Percentiles rank a stretch among this genome's conserved stretches.
phyloP scores from a whole-genome alignment of 306 rosid genomes.

The Pterocarpus santalinus region DNA sequence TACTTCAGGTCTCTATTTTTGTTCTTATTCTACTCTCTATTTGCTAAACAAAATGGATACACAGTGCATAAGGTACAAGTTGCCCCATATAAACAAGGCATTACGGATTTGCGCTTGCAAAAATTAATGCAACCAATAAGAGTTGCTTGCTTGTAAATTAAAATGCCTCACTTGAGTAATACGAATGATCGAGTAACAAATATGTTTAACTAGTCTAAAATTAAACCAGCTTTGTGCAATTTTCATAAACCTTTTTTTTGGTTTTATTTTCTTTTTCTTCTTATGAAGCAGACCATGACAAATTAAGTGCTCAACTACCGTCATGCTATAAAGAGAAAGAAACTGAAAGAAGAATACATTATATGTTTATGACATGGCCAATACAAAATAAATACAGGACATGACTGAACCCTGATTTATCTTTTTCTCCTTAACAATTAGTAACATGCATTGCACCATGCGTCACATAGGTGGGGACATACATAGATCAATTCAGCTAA shows the following conservation, averaged over 20 bases:
- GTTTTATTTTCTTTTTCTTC: neutral
- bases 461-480: too few species aligned
- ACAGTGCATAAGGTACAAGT: neutral
- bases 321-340: conserved; percentile 22
- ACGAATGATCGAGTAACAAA: neutral
- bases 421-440: conserved; percentile 2
- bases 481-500: neutral
- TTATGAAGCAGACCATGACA: conserved; percentile 26
- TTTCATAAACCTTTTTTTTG: conserved; percentile 7
- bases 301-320: conserved; percentile 30
- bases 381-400: conserved; percentile 36
- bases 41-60: neutral
- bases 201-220: neutral
- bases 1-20: neutral
- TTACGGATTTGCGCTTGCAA: too few species aligned
- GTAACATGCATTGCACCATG: neutral
- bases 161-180: neutral
- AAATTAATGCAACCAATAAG: too few species aligned
- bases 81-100: neutral
- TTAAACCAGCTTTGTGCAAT: neutral
- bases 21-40: neutral
- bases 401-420: conserved; percentile 20
- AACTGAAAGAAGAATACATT: conserved; percentile 28
- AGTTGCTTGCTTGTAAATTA: neutral
- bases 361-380: conserved; percentile 39